Evolutionary conservation across 352 stramenopile species (phyloP).

Genomic region (Phytophthora niederhauseri): DNA sequence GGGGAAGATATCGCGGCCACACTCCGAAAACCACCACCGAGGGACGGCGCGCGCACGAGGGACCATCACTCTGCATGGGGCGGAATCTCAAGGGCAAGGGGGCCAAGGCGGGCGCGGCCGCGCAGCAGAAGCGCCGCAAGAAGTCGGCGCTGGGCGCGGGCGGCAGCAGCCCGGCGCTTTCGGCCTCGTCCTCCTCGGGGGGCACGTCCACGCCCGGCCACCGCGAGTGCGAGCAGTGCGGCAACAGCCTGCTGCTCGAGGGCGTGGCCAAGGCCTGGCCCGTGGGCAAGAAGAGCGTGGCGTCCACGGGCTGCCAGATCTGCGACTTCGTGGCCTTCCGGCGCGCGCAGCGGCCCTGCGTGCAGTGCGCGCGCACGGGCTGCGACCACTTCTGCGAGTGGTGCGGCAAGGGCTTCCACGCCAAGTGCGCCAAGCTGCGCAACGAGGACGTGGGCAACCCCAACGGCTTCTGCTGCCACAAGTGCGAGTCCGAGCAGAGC

Average conservation of each 20-base stretch:
- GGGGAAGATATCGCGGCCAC: conserved; percentile 7
- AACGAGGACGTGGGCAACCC: conserved; percentile 58
- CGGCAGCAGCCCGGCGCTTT: conserved; percentile 34
- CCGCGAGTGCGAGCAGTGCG: conserved; percentile 64
- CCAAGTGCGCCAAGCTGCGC: conserved; percentile 59
- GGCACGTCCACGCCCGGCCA: conserved; percentile 40
- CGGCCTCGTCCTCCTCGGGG: conserved; percentile 36
- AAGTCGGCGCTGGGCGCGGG: conserved; percentile 23
- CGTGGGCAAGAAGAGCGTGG: conserved; percentile 50
- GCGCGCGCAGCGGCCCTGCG: conserved; percentile 68
- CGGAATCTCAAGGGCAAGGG: conserved; percentile 41
- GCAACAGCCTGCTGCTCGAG: conserved; percentile 47
- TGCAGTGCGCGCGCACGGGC: conserved; percentile 58
- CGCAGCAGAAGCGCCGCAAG: conserved; percentile 44
- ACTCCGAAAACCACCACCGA: conserved; percentile 39
- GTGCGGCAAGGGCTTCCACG: conserved; percentile 84
- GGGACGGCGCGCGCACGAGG: conserved; percentile 1
- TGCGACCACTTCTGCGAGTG: conserved; percentile 89
- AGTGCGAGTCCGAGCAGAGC: conserved; percentile 72
- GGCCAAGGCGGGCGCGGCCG: conserved; percentile 18
- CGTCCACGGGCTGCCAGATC: conserved; percentile 70
- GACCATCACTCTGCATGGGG: conserved; percentile 47
- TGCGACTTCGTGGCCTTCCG: conserved; percentile 83
- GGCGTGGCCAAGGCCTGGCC: conserved; percentile 53
- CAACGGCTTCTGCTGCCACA: conserved; percentile 77